Percentiles rank a stretch among this genome's conserved stretches.
These are phyloP conservation scores for Cercophora samala DNA, from an alignment of 495 filamentous ascomycete species.

Conservation along the genomic window DNA sequence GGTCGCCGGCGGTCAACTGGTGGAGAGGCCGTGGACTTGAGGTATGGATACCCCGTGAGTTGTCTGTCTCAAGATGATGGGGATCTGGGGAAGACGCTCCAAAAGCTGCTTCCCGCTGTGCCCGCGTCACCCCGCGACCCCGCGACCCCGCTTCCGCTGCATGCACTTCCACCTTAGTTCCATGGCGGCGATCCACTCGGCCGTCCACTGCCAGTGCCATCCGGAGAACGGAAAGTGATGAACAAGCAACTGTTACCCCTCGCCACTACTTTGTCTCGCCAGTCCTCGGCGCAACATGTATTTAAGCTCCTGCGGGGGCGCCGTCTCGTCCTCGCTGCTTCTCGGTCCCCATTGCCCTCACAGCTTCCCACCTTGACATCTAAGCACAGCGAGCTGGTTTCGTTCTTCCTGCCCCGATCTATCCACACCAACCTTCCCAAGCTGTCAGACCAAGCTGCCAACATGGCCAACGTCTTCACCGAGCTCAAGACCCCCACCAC, in stretches of 20 bases:
- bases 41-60: background rate
- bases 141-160: constrained; percentile 7
- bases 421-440: background rate
- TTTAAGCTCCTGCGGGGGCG: constrained; percentile 12
- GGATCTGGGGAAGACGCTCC: background rate
- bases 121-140: background rate
- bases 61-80: background rate
- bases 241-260: background rate
- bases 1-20: background rate
- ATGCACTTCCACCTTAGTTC: constrained; percentile 1
- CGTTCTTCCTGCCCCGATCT: background rate
- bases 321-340: constrained; percentile 7
- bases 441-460: constrained; percentile 22
- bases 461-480: constrained; percentile 48
- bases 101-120: no score
- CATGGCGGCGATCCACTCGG: constrained; percentile 12
- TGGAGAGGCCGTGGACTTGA: background rate
- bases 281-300: background rate
- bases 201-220: constrained; percentile 5
- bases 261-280: constrained; percentile 13
- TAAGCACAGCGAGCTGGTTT: constrained; percentile 1
- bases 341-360: constrained; percentile 1
- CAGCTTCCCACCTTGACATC: constrained; percentile 8
- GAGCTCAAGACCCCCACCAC: constrained; percentile 64
- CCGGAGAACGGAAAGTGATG: background rate